These are phyloP conservation scores for Nepenthes alata DNA, from an alignment of 179 eudicot genomes.

Conservation along the genomic window DNA sequence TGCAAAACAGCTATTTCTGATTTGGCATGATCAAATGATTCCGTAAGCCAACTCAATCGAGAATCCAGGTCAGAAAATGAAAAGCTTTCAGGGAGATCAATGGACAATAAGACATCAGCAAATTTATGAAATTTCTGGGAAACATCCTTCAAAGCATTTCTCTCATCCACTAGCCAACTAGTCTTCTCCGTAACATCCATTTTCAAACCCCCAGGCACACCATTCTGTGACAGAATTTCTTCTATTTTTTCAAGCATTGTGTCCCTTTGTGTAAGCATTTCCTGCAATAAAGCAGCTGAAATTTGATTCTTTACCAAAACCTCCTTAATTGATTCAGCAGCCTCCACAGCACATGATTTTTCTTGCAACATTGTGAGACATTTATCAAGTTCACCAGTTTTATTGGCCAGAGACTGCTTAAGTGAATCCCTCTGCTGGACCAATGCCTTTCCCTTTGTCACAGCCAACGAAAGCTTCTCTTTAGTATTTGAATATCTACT, in stretches of 20 bases:
- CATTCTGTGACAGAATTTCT: slow-evolving; percentile 37
- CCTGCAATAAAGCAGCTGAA: slow-evolving; percentile 51
- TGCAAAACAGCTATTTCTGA: slow-evolving; percentile 39
- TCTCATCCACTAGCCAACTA: slow-evolving; percentile 65
- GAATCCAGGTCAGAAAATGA: slow-evolving; percentile 51
- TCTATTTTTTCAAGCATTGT: slow-evolving; percentile 46
- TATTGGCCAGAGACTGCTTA: slow-evolving; percentile 66
- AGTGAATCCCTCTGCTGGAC: slow-evolving; percentile 91
- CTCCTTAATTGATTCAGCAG: slow-evolving; percentile 52
- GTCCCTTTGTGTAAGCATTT: slow-evolving; percentile 48
- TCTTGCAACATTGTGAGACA: slow-evolving; percentile 51
- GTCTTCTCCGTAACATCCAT: slow-evolving; percentile 45
- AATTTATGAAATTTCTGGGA: slow-evolving; percentile 40
- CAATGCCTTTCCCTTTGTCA: slow-evolving; percentile 91
- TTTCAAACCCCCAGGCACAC: slow-evolving; percentile 30
- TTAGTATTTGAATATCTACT: slow-evolving; percentile 59
- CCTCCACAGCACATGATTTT: slow-evolving; percentile 59
- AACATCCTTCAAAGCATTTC: slow-evolving; percentile 37
- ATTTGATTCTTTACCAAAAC: slow-evolving; percentile 47
- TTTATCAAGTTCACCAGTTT: slow-evolving; percentile 59
- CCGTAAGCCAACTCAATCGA: slow-evolving; percentile 52
- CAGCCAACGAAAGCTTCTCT: slow-evolving; percentile 96
- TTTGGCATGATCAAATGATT: slow-evolving; percentile 45
- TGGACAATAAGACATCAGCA: slow-evolving; percentile 37
- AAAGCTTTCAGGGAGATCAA: slow-evolving; percentile 53